Conservation (phyloP, 164 flowering plant genomes). For the Piper betle region DNA sequence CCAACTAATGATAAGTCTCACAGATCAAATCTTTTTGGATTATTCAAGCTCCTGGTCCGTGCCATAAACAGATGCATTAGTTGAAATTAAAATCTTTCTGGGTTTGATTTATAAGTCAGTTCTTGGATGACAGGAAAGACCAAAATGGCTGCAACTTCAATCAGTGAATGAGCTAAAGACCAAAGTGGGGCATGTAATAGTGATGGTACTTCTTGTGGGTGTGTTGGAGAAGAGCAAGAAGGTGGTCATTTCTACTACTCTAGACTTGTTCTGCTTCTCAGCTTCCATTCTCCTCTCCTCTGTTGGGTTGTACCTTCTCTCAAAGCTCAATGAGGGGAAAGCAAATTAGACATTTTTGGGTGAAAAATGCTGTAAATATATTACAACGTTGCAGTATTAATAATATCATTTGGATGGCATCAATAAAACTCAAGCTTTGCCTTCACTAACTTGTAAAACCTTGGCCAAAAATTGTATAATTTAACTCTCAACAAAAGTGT, state of each 20-base stretch:
- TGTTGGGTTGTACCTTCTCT: conserved; percentile 49
- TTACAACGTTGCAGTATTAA: not conserved
- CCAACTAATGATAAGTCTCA: conserved; percentile 16
- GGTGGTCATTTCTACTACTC: conserved; percentile 42
- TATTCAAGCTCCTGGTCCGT: conserved; percentile 57
- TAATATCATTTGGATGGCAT: too few species aligned
- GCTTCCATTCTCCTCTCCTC: conserved; percentile 63
- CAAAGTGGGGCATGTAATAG: conserved; percentile 85
- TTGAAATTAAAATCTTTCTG: not conserved
- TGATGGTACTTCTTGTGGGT: conserved; percentile 78
- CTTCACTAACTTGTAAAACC: too few species aligned
- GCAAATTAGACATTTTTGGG: not conserved
- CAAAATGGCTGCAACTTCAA: conserved; percentile 65
- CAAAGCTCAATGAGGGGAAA: conserved; percentile 40
- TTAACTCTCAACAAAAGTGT: too few species aligned
- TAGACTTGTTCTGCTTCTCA: conserved; percentile 74
- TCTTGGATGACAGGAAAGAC: conserved; percentile 47
- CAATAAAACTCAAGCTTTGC: too few species aligned
- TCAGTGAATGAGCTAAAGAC: conserved; percentile 73
- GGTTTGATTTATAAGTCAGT: not conserved
- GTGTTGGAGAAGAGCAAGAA: conserved; percentile 69
- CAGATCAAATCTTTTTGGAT: conserved; percentile 61
- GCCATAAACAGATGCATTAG: not conserved
- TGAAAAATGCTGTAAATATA: too few species aligned
- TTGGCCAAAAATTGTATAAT: too few species aligned